phyloP scores from a whole-genome alignment of 352 stramenopile species.

The Plasmopara viticola region DNA sequence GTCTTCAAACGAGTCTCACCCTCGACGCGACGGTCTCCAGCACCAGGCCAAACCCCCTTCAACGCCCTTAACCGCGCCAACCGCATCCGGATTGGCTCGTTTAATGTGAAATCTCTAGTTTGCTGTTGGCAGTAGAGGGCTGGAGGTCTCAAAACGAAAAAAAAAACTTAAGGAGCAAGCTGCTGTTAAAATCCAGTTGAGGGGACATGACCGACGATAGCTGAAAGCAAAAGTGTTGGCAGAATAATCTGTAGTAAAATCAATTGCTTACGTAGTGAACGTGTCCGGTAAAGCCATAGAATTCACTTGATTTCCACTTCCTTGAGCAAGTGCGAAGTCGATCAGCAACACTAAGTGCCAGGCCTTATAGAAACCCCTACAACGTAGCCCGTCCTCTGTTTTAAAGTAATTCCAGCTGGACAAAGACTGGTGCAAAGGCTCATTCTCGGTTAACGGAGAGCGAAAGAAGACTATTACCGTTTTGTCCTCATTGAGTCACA shows the following conservation, averaged over 20 bases:
- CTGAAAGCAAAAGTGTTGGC: not conserved
- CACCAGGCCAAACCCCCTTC: not conserved
- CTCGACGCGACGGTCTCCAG: no score
- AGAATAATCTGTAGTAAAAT: not conserved
- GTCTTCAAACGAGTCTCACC: not conserved
- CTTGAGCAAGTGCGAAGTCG: not conserved
- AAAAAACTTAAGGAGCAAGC: not conserved
- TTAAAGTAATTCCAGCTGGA: not conserved
- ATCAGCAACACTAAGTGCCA: not conserved
- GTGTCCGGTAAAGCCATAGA: no score
- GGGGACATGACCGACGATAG: not conserved
- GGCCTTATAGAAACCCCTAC: not conserved
- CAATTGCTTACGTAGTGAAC: not conserved
- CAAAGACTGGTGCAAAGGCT: no score
- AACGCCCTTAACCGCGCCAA: not conserved
- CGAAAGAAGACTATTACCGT: no score
- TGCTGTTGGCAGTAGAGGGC: not conserved
- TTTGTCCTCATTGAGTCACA: no score
- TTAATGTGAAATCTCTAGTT: no score
- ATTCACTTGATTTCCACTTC: not conserved
- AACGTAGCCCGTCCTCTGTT: not conserved
- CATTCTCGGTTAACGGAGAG: no score
- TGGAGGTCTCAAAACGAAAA: not conserved
- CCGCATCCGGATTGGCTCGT: not conserved
- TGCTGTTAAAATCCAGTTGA: not conserved